A percentile compares a stretch with the other conserved stretches of the same genome.
phyloP scores from a whole-genome alignment of 140 eudicot genomes.

The Bidens hawaiensis region DNA sequence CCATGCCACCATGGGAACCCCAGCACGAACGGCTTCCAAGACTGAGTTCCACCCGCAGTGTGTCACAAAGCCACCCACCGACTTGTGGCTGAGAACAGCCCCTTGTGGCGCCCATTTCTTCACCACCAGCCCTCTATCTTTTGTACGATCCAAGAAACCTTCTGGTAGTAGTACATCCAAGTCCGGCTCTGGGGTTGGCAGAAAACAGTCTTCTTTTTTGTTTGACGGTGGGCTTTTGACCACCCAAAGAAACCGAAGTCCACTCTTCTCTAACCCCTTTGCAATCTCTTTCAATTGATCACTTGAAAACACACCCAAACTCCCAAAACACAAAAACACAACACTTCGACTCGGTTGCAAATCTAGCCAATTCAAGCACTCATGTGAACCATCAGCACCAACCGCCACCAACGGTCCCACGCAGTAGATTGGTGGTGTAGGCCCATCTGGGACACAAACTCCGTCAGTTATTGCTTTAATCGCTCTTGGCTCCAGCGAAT shows the following conservation, averaged over 20 bases:
- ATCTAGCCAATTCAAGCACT: conserved; percentile 59
- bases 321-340: conserved; percentile 59
- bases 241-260: conserved; percentile 57
- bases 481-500: conserved; percentile 44
- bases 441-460: conserved; percentile 29
- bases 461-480: conserved; percentile 41
- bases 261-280: conserved; percentile 53
- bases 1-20: conserved; percentile 80
- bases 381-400: conserved; percentile 6
- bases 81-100: conserved; percentile 37
- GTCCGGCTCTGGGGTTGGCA: conserved; percentile 43
- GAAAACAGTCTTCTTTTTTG: conserved; percentile 21
- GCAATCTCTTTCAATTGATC: conserved; percentile 58
- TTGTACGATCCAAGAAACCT: conserved; percentile 56
- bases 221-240: conserved; percentile 33
- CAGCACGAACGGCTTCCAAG: conserved; percentile 54
- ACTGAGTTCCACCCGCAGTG: conserved; percentile 82
- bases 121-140: conserved; percentile 40
- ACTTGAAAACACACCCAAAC: conserved; percentile 38
- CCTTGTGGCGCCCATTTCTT: conserved; percentile 60
- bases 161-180: conserved; percentile 44
- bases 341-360: conserved; percentile 45
- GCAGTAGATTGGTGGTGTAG: conserved; percentile 44
- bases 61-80: conserved; percentile 71
- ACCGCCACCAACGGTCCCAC: conserved; percentile 51